Conservation (phyloP, 106 monocot species). For the Allium sativum region DNA sequence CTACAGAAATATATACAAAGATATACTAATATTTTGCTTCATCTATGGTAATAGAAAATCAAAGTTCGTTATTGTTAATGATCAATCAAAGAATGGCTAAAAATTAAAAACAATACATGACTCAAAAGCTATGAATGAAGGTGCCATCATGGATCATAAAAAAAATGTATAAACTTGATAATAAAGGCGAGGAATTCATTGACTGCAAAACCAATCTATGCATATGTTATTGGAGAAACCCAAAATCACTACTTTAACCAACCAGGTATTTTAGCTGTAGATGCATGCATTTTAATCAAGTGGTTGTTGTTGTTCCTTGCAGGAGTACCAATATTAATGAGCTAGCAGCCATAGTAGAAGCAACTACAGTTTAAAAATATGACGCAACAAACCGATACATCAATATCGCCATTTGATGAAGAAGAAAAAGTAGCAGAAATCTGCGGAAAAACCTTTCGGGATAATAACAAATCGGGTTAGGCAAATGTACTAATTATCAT, state of each 20-base stretch:
- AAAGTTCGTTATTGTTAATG: no score
- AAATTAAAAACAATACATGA: no score
- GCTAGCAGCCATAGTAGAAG: conserved; percentile 17
- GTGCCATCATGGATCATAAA: no score
- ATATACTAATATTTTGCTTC: no score
- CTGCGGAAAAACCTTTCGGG: conserved; percentile 55
- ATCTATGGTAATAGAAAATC: no score
- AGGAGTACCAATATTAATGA: conserved; percentile 19
- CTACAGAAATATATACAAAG: no score
- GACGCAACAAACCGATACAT: conserved; percentile 47
- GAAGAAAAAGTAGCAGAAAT: conserved; percentile 42
- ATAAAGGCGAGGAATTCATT: conserved; percentile 80
- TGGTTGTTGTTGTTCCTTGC: no score
- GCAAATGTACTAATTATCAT: not conserved
- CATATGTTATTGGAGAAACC: conserved; percentile 65
- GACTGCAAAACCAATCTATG: conserved; percentile 39
- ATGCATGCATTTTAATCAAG: not conserved
- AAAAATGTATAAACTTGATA: no score
- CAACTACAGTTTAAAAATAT: conserved; percentile 28
- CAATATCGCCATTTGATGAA: conserved; percentile 56
- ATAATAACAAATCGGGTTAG: not conserved
- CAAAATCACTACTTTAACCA: conserved; percentile 76
- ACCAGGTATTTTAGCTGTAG: conserved; percentile 41
- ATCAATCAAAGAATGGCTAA: no score
- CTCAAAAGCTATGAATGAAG: no score